A percentile compares a stretch with the other conserved stretches of the same genome.
Conservation (phyloP, 805 yeast species). For the Komagataella ulmi region DNA sequence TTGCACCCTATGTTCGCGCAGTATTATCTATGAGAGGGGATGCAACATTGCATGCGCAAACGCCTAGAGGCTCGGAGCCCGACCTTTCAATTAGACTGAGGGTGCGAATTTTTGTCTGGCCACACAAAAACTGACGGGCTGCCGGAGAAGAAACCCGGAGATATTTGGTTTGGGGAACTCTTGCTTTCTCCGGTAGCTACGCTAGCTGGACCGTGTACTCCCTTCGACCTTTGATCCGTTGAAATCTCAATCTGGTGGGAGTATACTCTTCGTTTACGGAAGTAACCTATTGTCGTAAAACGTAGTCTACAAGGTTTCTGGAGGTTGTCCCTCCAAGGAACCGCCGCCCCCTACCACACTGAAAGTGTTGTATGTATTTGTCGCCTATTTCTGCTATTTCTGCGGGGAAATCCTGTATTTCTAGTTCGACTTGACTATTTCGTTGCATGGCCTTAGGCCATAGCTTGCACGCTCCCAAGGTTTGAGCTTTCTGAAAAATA, state of each 20-base stretch:
- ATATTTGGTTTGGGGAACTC: not conserved
- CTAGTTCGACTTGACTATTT: not conserved
- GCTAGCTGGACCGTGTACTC: not conserved
- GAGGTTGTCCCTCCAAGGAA: not conserved
- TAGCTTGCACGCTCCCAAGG: constrained; percentile 24
- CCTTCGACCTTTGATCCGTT: not conserved
- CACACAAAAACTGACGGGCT: not conserved
- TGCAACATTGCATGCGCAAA: not conserved
- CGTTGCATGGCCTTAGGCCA: constrained; percentile 24
- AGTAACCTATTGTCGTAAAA: not conserved
- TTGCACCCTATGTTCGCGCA: not conserved
- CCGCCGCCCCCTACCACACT: not conserved
- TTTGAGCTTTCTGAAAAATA: constrained; percentile 37
- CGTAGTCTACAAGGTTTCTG: not conserved
- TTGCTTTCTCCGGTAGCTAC: not conserved
- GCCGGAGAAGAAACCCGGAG: not conserved
- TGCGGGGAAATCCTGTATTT: not conserved
- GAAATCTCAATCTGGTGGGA: not conserved
- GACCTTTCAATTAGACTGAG: not conserved
- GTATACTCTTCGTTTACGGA: not conserved
- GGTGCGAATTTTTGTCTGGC: not conserved
- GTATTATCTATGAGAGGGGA: not conserved
- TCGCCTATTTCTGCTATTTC: not conserved
- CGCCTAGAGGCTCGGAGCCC: not conserved
- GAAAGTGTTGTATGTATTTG: not conserved